Percentiles rank a stretch among this genome's conserved stretches.
Evolutionary conservation across 2,329 filamentous ascomycete species (phyloP).

Genomic region (Curvularia hawaiiensis): DNA sequence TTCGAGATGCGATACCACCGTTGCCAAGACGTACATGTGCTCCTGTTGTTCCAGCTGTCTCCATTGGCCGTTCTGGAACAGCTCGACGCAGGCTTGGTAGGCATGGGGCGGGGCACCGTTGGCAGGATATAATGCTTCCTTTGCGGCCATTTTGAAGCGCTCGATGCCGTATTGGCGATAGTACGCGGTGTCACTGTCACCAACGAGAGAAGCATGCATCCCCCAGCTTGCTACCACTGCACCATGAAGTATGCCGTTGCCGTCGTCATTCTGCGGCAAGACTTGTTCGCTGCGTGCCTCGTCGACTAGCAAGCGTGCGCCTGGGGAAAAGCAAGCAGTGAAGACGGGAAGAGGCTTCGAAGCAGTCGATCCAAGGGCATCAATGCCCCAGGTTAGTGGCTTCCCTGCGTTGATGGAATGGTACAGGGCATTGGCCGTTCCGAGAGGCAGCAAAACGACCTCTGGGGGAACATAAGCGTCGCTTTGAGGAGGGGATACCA

Average conservation of each 20-base stretch:
- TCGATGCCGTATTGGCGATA: constrained; percentile 78
- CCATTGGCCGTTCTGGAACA: constrained; percentile 44
- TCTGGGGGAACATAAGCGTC: constrained; percentile 55
- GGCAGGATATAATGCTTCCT: constrained; percentile 69
- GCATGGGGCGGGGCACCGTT: constrained; percentile 59
- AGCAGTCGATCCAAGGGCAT: constrained; percentile 42
- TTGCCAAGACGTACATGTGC: constrained; percentile 78
- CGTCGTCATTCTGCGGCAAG: constrained; percentile 31
- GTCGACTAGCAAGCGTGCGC: constrained; percentile 49
- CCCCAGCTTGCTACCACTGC: constrained; percentile 90
- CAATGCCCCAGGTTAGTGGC: constrained; percentile 50
- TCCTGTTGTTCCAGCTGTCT: constrained; percentile 48
- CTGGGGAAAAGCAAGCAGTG: constrained; percentile 52
- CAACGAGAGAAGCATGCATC: constrained; percentile 85
- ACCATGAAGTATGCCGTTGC: constrained; percentile 59
- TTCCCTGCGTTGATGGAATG: constrained; percentile 49
- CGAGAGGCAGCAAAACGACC: constrained; percentile 61
- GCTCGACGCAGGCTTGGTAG: constrained; percentile 60
- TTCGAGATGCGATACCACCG: constrained; percentile 81
- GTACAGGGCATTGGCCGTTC: constrained; percentile 56
- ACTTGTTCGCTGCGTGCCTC: constrained; percentile 52
- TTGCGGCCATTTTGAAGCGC: constrained; percentile 84
- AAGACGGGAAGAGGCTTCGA: constrained; percentile 51
- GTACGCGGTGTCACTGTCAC: constrained; percentile 83
- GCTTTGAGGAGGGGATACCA: constrained; percentile 46